Evolutionary conservation across 352 stramenopile genomes (phyloP).

Genomic region (Globisporangium solare): DNA sequence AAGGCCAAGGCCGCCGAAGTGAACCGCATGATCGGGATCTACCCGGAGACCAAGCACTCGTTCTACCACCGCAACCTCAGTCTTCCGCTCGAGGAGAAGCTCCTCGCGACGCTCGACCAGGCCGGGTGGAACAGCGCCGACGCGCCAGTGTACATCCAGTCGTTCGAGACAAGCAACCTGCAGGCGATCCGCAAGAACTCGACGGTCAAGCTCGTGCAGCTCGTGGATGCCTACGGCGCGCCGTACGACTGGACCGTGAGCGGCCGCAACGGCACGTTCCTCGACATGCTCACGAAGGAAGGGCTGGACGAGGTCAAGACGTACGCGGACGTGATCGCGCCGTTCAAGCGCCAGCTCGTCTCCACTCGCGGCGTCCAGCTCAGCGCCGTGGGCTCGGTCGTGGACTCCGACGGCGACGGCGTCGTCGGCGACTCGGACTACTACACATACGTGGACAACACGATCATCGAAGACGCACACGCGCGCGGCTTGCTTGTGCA

Average conservation of each 20-base stretch:
- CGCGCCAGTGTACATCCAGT: slow-evolving; percentile 68
- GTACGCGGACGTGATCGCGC: slow-evolving; percentile 67
- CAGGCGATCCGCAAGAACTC: slow-evolving; percentile 60
- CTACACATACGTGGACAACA: slow-evolving; percentile 32
- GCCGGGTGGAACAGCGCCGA: slow-evolving; percentile 62
- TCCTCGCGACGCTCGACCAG: slow-evolving; percentile 66
- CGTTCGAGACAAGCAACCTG: slow-evolving; percentile 74
- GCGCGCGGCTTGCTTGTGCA: slow-evolving; percentile 51
- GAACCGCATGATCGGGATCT: slow-evolving; percentile 73
- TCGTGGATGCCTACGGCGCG: slow-evolving; percentile 9
- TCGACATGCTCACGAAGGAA: slow-evolving; percentile 45
- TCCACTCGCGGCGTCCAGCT: slow-evolving; percentile 39
- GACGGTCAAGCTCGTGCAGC: slow-evolving; percentile 74
- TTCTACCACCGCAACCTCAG: slow-evolving; percentile 66
- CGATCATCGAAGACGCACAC: slow-evolving; percentile 52
- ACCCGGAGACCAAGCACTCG: slow-evolving; percentile 87
- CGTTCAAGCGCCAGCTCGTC: slow-evolving; percentile 81
- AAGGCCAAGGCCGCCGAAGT: slow-evolving; percentile 54
- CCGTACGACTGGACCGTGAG: slow-evolving; percentile 69
- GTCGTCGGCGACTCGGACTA: slow-evolving; percentile 57
- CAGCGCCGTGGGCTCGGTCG: slow-evolving; percentile 29
- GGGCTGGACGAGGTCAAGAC: slow-evolving; percentile 59
- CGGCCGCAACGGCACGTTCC: slow-evolving; percentile 46
- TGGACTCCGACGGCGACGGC: slow-evolving; percentile 64
- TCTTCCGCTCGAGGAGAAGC: slow-evolving; percentile 69